A percentile compares a stretch with the other conserved stretches of the same genome.
Evolutionary conservation across 176 grass and related monocot genomes (phyloP).

Genomic region (Carex parvula): DNA sequence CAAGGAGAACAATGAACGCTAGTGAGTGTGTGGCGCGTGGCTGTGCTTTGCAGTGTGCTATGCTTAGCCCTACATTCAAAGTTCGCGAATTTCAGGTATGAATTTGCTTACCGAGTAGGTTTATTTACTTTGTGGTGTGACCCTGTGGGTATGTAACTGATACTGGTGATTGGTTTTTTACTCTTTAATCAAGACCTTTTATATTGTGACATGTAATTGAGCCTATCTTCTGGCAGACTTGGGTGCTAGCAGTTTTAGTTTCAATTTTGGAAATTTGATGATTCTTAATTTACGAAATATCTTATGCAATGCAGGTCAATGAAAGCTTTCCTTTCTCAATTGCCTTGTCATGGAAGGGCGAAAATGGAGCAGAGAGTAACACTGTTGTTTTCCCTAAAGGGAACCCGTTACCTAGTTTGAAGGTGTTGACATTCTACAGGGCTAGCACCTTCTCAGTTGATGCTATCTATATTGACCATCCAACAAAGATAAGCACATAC

Average conservation of each 20-base stretch:
- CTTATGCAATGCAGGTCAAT: slow-evolving; percentile 51
- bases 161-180: not conserved
- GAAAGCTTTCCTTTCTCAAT: slow-evolving; percentile 80
- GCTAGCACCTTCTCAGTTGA: slow-evolving; percentile 65
- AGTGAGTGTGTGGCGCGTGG: slow-evolving; percentile 85
- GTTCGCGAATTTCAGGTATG: slow-evolving; percentile 89
- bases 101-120: not conserved
- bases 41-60: slow-evolving; percentile 76
- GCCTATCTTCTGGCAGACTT: not conserved
- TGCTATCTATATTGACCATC: slow-evolving; percentile 49
- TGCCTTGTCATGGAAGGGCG: slow-evolving; percentile 75
- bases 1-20: slow-evolving; percentile 82
- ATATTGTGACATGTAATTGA: not conserved
- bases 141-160: not conserved
- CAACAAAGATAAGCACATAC: slow-evolving; percentile 73
- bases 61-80: slow-evolving; percentile 95
- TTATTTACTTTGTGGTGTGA: not conserved
- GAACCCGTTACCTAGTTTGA: slow-evolving; percentile 62
- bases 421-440: slow-evolving; percentile 69
- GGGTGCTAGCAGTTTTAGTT: not conserved
- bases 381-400: slow-evolving; percentile 80
- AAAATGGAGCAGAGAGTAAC: slow-evolving; percentile 45
- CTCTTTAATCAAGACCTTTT: not conserved
- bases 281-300: not conserved
- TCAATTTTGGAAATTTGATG: not conserved